Base-by-base conservation (phyloP, 2,329 filamentous ascomycete genomes). In the Fusarium torreyae region DNA sequence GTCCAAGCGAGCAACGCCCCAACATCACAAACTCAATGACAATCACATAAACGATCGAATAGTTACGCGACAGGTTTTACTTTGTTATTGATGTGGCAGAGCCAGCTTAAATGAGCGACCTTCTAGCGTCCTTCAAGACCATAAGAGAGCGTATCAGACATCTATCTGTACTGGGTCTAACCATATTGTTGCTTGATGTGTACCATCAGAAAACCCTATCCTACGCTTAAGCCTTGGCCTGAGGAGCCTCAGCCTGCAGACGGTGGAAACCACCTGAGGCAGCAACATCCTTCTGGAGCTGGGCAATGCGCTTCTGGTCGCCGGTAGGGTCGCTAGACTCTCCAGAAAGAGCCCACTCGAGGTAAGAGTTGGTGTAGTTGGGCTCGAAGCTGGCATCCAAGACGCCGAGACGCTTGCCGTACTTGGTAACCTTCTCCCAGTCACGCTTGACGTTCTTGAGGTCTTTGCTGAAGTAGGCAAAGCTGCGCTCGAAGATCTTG, bases 401-500 rank as follows among this genome's bases (percentile, higher is more conserved):
- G 24, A 94, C 89, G 5, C 87, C 89, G 4, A 94, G 84, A 5
- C 91, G 84, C 84, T 93, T 92, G 33, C 92, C 91, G 76, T 94
- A 94, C 68, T 84, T 85, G 45, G 92, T 94, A 13, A 94, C 92
- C 84, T 94, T 94, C 60, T 85, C 80, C 92, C 92, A 94, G 81
- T 94, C 92, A 48, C 92, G 87, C 54, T 79, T 71, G 7, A 94
- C 91, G 70, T 94, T 94, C 86, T 92, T 91, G 69, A 94, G 76
- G 70, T 94, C 91, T 68, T 85, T 85, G 61, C 88, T 92, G 78
- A 94, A 92, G 84, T 93, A 94, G 20, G 91, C 91, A 74, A 88
- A 94, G 72, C 89, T 92, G 63, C 91, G 89, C 85, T 94, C 91
- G 74, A 92, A 94, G 79, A 94, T 93, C 85, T 93, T 93, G 73